Conservation (phyloP, 192 early-diverging fungal genomes). For the Mycoemilia scoparia region DNA sequence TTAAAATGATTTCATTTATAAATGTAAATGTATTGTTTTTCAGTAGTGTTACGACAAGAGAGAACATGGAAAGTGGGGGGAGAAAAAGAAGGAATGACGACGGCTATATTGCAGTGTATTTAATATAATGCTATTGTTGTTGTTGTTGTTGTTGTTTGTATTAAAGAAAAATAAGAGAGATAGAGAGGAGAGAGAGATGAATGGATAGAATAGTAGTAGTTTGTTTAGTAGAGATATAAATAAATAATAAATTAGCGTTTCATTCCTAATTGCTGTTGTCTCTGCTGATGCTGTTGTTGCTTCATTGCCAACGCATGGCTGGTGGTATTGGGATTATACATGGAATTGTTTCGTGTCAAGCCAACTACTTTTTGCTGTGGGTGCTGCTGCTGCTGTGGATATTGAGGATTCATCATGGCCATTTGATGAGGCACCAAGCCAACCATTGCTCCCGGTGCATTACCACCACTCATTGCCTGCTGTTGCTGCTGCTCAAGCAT, state of each 20-base stretch:
- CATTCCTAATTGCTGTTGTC: background rate
- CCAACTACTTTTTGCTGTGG: background rate
- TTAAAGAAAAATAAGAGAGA: background rate
- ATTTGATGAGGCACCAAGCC: background rate
- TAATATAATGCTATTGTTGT: background rate
- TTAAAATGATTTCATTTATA: too few relatives aligned
- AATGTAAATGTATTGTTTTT: too few relatives aligned
- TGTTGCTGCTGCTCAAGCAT: slow-evolving; percentile 20
- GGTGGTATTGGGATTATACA: background rate
- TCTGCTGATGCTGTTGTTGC: background rate
- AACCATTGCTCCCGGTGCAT: background rate
- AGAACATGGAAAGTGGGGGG: too few relatives aligned
- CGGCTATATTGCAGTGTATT: too few relatives aligned
- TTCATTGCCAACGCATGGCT: too few relatives aligned
- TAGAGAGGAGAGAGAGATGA: background rate
- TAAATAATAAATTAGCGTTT: background rate
- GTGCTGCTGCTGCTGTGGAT: background rate
- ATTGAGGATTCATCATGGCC: too few relatives aligned
- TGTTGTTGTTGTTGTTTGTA: background rate
- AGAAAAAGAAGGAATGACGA: too few relatives aligned
- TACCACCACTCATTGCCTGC: slow-evolving; percentile 3
- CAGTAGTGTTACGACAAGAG: too few relatives aligned
- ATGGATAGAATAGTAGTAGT: background rate
- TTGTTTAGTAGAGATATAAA: background rate
- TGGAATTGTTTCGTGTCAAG: background rate